Evolutionary conservation across 345 rosid species (phyloP).

Genomic region (Clarkia xantiana): DNA sequence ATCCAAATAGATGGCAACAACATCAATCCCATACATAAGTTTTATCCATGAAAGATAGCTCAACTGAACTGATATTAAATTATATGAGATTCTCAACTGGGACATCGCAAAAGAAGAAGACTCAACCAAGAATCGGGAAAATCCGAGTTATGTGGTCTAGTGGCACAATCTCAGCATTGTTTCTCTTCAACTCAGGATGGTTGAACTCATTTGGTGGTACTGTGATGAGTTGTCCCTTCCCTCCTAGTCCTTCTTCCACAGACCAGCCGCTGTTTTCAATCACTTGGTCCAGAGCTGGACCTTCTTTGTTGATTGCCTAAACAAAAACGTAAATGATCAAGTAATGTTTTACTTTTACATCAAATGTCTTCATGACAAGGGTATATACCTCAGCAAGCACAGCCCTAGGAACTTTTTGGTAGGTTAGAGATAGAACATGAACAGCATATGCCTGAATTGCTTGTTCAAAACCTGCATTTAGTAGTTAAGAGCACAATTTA

Average conservation of each 20-base stretch:
- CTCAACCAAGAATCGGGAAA: conserved; percentile 82
- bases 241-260: conserved; percentile 32
- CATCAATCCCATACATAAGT: too few species aligned
- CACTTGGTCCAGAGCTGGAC: conserved; percentile 71
- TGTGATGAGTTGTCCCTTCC: conserved; percentile 51
- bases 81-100: too few species aligned
- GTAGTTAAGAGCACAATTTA: too few species aligned
- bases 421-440: conserved; percentile 82
- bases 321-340: neutral
- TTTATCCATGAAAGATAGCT: too few species aligned
- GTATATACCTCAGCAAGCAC: conserved; percentile 79
- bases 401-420: conserved; percentile 77
- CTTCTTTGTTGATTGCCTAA: conserved; percentile 78
- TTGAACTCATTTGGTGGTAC: conserved; percentile 61
- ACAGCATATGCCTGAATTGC: conserved; percentile 72
- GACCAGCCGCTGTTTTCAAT: conserved; percentile 66
- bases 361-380: too few species aligned
- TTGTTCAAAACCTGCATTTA: conserved; percentile 83
- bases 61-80: too few species aligned
- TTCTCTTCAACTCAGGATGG: conserved; percentile 78
- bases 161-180: conserved; percentile 46
- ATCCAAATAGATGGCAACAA: too few species aligned
- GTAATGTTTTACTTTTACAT: neutral
- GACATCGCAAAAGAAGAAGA: neutral
- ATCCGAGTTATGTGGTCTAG: conserved; percentile 79